phyloP scores from a whole-genome alignment of 805 yeast species.

The Zygosaccharomyces rouxii region DNA sequence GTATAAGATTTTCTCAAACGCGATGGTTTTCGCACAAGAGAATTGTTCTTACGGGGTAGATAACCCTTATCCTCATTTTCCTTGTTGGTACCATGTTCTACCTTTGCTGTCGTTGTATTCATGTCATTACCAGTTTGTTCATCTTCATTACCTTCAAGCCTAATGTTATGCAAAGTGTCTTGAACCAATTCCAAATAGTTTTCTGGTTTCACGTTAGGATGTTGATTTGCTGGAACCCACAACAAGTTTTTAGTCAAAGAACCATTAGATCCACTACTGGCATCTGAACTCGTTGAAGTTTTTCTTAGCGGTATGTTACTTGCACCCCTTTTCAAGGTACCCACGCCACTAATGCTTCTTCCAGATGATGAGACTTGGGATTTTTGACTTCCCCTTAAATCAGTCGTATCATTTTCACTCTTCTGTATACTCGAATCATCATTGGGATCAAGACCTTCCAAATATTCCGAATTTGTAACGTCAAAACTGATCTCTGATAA shows the following conservation, averaged over 20 bases:
- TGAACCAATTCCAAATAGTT: conserved; percentile 68
- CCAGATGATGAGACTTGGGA: conserved; percentile 8
- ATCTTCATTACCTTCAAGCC: conserved; percentile 23
- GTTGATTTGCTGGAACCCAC: conserved; percentile 96
- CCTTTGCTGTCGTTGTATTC: neutral
- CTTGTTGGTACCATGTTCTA: conserved; percentile 10
- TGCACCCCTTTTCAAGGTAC: conserved; percentile 24
- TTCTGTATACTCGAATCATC: neutral
- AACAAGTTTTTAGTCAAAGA: conserved; percentile 46
- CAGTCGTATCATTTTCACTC: neutral
- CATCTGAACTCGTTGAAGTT: conserved; percentile 4
- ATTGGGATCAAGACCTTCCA: conserved; percentile 12
- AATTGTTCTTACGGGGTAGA: conserved; percentile 26
- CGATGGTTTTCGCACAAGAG: conserved; percentile 35
- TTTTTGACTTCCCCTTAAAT: neutral
- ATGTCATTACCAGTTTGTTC: conserved; percentile 10
- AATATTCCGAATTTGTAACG: conserved; percentile 28
- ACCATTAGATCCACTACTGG: conserved; percentile 6
- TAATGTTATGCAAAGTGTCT: conserved; percentile 34
- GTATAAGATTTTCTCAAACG: conserved; percentile 33
- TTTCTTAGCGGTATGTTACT: conserved; percentile 10
- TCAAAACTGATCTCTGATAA: conserved; percentile 27
- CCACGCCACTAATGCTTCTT: conserved; percentile 26
- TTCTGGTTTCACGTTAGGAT: conserved; percentile 93
- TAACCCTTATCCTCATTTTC: conserved; percentile 24